These are phyloP conservation scores for Dittrichia graveolens DNA, from an alignment of 129 eudicot species.

Conservation along the genomic window DNA sequence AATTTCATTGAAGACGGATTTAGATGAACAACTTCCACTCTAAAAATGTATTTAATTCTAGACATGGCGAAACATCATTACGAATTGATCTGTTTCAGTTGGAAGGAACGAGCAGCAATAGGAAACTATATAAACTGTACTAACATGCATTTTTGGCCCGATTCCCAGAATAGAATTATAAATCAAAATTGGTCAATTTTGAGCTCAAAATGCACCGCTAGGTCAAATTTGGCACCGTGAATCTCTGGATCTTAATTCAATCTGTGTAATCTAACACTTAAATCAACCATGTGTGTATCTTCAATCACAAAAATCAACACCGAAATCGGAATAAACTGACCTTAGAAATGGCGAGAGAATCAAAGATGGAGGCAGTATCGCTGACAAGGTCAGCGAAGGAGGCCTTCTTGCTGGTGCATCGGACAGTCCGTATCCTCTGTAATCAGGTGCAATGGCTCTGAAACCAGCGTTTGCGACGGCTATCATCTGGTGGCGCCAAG, in stretches of 20 bases:
- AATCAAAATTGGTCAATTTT: too few relatives aligned
- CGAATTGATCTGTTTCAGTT: too few relatives aligned
- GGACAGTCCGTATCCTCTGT: neutral
- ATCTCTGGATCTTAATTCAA: neutral
- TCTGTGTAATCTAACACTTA: neutral
- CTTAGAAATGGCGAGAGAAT: neutral
- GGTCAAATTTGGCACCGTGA: too few relatives aligned
- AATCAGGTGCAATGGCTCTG: neutral
- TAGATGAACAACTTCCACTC: too few relatives aligned
- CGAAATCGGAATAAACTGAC: neutral
- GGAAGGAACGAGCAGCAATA: too few relatives aligned
- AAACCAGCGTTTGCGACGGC: neutral
- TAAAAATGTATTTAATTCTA: too few relatives aligned
- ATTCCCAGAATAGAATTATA: too few relatives aligned
- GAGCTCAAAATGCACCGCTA: too few relatives aligned
- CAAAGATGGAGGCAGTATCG: neutral
- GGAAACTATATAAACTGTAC: too few relatives aligned
- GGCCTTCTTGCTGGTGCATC: neutral
- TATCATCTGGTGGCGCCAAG: neutral
- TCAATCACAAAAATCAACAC: neutral
- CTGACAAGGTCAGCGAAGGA: neutral
- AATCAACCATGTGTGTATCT: neutral
- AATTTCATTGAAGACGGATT: too few relatives aligned
- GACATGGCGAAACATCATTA: too few relatives aligned
- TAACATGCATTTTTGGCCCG: too few relatives aligned